A percentile compares a stretch with the other conserved stretches of the same genome.
Evolutionary conservation across 805 yeast genomes (phyloP).

Genomic region (Saccharomycopsis fermentans): DNA sequence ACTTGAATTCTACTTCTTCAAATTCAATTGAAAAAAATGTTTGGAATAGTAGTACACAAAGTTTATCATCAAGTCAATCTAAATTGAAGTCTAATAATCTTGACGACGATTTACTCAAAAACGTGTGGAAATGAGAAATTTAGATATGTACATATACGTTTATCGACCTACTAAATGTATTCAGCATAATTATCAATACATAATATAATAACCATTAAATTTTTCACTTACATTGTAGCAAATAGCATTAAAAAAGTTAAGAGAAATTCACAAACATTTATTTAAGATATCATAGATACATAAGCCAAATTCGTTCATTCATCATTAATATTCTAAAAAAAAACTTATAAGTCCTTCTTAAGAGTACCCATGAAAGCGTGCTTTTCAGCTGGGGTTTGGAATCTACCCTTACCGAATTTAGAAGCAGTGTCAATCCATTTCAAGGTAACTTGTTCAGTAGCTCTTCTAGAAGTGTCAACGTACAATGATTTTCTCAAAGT

Average conservation of each 20-base stretch:
- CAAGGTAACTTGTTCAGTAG: constrained; percentile 90
- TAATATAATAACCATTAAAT: neutral
- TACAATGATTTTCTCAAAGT: constrained; percentile 97
- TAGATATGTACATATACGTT: neutral
- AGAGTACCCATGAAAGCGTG: constrained; percentile 99
- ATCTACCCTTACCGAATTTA: constrained; percentile 99
- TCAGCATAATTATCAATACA: neutral
- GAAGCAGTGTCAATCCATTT: constrained; percentile 99
- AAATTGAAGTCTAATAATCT: constrained; percentile 19
- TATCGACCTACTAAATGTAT: neutral
- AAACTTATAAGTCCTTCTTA: constrained; percentile 73
- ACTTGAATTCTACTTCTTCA: constrained; percentile 5
- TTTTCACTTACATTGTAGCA: neutral
- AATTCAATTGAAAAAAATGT: neutral
- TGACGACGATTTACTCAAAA: constrained; percentile 60
- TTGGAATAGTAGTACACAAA: neutral
- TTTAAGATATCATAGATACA: neutral
- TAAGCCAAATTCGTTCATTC: neutral
- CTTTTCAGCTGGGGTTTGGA: constrained; percentile 99
- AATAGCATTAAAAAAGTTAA: neutral
- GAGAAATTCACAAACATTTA: neutral
- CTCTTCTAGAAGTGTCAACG: constrained; percentile 97
- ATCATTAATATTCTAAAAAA: neutral
- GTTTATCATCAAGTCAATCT: neutral
- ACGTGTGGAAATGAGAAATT: constrained; percentile 40